Evolutionary conservation across 2,329 filamentous ascomycete genomes (phyloP).

Genomic region (Xylaria multiplex): DNA sequence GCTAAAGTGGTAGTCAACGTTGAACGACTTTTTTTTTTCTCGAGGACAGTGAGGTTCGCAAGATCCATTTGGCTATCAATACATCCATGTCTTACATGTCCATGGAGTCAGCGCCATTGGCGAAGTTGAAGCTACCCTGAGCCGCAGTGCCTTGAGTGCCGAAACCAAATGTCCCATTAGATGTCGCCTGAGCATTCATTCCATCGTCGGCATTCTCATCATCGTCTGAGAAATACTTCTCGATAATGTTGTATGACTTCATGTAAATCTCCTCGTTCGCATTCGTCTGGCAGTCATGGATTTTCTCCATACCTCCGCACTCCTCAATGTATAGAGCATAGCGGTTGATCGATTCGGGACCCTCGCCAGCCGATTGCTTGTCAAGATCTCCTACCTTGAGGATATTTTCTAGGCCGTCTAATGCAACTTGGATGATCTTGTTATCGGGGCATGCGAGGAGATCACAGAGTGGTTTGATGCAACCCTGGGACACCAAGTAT

Average conservation of each 20-base stretch:
- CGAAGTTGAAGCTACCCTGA: slow-evolving; percentile 90
- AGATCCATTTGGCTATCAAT: slow-evolving; percentile 10
- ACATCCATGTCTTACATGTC: slow-evolving; percentile 63
- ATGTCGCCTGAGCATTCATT: slow-evolving; percentile 75
- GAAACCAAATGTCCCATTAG: slow-evolving; percentile 84
- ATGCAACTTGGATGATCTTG: slow-evolving; percentile 99
- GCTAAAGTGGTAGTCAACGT: slow-evolving; percentile 26
- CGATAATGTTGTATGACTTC: slow-evolving; percentile 99
- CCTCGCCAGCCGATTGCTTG: slow-evolving; percentile 85
- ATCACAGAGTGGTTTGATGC: slow-evolving; percentile 97
- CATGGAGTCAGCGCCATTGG: slow-evolving; percentile 74
- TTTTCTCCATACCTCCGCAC: slow-evolving; percentile 99
- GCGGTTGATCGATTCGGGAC: slow-evolving; percentile 85
- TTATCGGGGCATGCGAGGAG: slow-evolving; percentile 96
- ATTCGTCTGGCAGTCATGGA: slow-evolving; percentile 99
- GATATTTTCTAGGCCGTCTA: slow-evolving; percentile 98
- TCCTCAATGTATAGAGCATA: slow-evolving; percentile 99
- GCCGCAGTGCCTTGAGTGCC: slow-evolving; percentile 60
- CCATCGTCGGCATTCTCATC: slow-evolving; percentile 90
- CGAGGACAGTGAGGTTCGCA: slow-evolving; percentile 8
- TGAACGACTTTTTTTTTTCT: slow-evolving; percentile 13
- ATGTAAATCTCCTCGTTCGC: slow-evolving; percentile 99
- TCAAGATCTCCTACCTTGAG: slow-evolving; percentile 99
- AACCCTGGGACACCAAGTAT: slow-evolving; percentile 91
- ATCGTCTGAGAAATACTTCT: slow-evolving; percentile 99